Evolutionary conservation across 345 rosid species (phyloP).

Genomic region (Linum usitatissimum): DNA sequence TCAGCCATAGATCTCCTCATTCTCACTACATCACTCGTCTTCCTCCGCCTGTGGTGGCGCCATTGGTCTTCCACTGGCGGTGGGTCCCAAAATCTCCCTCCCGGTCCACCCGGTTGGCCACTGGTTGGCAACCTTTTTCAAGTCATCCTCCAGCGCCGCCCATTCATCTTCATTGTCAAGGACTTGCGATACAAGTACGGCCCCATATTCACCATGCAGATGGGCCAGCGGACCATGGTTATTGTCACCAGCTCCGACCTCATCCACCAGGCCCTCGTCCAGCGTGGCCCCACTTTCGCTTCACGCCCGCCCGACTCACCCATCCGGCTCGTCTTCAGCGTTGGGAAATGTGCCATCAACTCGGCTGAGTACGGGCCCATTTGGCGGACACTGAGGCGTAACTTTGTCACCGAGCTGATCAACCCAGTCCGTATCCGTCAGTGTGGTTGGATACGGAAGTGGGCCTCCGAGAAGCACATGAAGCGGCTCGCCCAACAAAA

Average conservation of each 20-base stretch:
- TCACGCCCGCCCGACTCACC: constrained; percentile 83
- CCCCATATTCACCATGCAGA: constrained; percentile 83
- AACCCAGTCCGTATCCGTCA: constrained; percentile 62
- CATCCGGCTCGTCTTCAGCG: constrained; percentile 68
- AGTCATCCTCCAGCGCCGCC: constrained; percentile 60
- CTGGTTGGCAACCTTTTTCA: constrained; percentile 70
- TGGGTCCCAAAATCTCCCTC: constrained; percentile 38
- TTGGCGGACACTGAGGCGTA: constrained; percentile 67
- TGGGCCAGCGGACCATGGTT: constrained; percentile 91
- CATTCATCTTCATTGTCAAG: constrained; percentile 54
- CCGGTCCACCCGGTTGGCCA: constrained; percentile 87
- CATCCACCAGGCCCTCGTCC: constrained; percentile 83
- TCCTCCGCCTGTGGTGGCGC: constrained; percentile 17
- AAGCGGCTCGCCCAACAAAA: constrained; percentile 39
- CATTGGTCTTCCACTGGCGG: constrained; percentile 9
- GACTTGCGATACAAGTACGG: constrained; percentile 68
- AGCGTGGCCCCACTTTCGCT: constrained; percentile 54
- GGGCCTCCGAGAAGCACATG: constrained; percentile 72
- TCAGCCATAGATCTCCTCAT: constrained; percentile 35
- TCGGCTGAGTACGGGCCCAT: constrained; percentile 79
- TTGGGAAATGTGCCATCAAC: constrained; percentile 85
- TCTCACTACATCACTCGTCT: constrained; percentile 25
- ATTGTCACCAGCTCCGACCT: constrained; percentile 65
- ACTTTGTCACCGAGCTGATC: constrained; percentile 71
- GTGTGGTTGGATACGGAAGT: constrained; percentile 75